Conservation (phyloP, 768 basidiomycete species). For the Leccinum arenicola region DNA sequence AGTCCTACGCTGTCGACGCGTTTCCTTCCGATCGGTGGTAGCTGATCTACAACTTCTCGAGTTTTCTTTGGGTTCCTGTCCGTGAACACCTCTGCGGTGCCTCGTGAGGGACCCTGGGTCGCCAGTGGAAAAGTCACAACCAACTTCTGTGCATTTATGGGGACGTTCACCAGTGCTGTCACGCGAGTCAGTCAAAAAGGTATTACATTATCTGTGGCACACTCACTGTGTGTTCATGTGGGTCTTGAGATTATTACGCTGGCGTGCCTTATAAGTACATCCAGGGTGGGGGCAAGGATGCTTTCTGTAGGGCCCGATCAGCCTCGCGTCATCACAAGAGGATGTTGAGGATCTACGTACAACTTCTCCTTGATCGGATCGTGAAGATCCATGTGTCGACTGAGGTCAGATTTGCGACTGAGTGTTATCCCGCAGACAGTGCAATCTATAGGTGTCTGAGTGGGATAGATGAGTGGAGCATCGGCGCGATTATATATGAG, state of each 20-base stretch:
- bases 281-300: slow-evolving; percentile 16
- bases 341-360: slow-evolving; percentile 16
- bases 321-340: background rate
- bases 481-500: background rate
- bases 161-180: slow-evolving; percentile 14
- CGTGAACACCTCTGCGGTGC: slow-evolving; percentile 20
- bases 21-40: background rate
- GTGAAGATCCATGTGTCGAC: slow-evolving; percentile 28
- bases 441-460: slow-evolving; percentile 3
- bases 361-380: slow-evolving; percentile 17
- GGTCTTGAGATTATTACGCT: slow-evolving; percentile 26
- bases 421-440: slow-evolving; percentile 13
- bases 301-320: slow-evolving; percentile 22
- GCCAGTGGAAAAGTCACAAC: slow-evolving; percentile 10
- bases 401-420: slow-evolving; percentile 25
- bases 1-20: background rate
- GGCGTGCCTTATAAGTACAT: slow-evolving; percentile 25
- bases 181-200: slow-evolving; percentile 1
- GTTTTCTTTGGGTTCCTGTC: slow-evolving; percentile 12
- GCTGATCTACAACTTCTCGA: background rate
- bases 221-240: slow-evolving; percentile 33
- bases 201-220: background rate
- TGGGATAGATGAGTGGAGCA: background rate
- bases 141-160: slow-evolving; percentile 13
- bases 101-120: slow-evolving; percentile 25